phyloP scores from a whole-genome alignment of 768 basidiomycete genomes.

The Candolleomyces aberdarensis region DNA sequence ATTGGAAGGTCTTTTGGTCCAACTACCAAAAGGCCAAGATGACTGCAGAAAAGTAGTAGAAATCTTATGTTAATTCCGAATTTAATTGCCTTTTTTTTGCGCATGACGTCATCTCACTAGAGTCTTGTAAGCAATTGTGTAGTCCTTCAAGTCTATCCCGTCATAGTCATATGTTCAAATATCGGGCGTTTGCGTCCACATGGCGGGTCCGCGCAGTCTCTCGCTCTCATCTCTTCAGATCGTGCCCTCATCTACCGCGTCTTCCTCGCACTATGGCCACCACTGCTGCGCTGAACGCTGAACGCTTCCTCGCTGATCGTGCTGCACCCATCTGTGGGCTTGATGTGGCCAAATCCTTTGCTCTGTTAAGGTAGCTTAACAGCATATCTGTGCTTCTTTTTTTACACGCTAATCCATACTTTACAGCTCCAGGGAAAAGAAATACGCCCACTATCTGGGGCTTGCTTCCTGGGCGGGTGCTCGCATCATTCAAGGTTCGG shows the following conservation, averaged over 20 bases:
- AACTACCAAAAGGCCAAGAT: conserved; percentile 50
- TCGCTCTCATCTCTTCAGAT: background rate
- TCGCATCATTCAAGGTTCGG: conserved; percentile 65
- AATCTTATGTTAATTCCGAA: no score
- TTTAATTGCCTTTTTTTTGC: background rate
- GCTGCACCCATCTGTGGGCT: conserved; percentile 73
- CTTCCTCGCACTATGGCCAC: conserved; percentile 21
- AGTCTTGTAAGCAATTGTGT: background rate
- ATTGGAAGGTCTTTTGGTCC: conserved; percentile 59
- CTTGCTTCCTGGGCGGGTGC: conserved; percentile 83
- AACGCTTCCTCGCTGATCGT: conserved; percentile 75
- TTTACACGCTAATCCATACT: conserved; percentile 4
- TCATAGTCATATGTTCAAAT: background rate
- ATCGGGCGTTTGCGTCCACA: background rate
- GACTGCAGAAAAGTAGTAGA: no score
- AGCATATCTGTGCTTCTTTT: background rate
- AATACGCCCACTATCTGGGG: conserved; percentile 71
- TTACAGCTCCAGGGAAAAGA: conserved; percentile 66
- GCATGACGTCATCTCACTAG: conserved; percentile 1
- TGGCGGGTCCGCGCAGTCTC: background rate
- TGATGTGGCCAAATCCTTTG: conserved; percentile 64
- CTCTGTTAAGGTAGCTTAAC: conserved; percentile 53
- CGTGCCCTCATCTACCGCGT: background rate
- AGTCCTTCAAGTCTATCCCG: no score
- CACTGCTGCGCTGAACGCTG: conserved; percentile 33